Percentiles rank a stretch among this genome's conserved stretches.
Conservation (phyloP, 768 basidiomycete genomes). For the Trichaptum fuscoviolaceum region DNA sequence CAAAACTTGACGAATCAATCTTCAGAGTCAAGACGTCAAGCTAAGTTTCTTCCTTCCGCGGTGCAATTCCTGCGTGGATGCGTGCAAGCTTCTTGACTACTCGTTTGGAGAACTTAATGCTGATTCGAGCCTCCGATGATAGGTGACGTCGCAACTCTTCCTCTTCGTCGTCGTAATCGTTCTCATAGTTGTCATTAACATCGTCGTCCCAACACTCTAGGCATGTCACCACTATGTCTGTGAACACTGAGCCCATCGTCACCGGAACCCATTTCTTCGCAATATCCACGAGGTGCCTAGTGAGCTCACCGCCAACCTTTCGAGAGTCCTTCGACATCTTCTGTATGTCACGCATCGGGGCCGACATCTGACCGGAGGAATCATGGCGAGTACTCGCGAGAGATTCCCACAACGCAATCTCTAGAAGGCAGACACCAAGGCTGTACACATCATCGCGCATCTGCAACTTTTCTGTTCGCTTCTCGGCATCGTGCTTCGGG, state of each 20-base stretch:
- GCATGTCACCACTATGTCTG: not conserved
- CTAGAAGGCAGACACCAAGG: not conserved
- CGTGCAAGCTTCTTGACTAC: not conserved
- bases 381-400: not conserved
- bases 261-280: not conserved
- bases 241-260: not conserved
- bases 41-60: no score
- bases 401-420: not conserved
- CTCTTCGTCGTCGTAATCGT: not conserved
- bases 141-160: not conserved
- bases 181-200: not conserved
- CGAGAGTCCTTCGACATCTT: not conserved
- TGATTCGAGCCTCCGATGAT: not conserved
- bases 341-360: not conserved
- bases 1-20: no score
- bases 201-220: not conserved
- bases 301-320: not conserved
- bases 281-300: not conserved
- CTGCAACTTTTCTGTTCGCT: not conserved
- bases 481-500: not conserved
- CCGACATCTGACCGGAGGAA: not conserved
- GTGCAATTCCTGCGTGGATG: not conserved
- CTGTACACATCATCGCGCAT: constrained; percentile 4
- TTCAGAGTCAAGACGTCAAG: no score
- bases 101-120: not conserved